phyloP scores from a whole-genome alignment of 306 rosid species.

The Oxytropis ochrocephala region DNA sequence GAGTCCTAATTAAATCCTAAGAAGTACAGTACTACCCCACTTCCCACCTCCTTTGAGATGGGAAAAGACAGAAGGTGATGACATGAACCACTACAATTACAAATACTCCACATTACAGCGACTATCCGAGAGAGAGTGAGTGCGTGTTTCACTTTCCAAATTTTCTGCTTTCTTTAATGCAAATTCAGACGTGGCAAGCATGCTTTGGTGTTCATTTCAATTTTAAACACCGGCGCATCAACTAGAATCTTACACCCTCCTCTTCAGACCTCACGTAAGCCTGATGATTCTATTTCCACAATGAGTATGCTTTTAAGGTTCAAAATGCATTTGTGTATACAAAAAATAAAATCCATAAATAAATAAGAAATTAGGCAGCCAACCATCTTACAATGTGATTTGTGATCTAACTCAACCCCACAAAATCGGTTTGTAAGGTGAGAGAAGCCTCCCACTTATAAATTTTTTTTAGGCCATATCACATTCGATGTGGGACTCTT shows the following conservation, averaged over 20 bases:
- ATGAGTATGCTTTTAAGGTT: not conserved
- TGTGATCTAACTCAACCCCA: too few relatives aligned
- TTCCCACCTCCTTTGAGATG: constrained; percentile 47
- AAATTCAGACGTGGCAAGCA: constrained; percentile 51
- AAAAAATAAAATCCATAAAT: not conserved
- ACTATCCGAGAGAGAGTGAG: constrained; percentile 28
- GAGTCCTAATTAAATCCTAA: not conserved
- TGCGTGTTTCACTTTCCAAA: constrained; percentile 30
- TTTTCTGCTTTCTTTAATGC: constrained; percentile 13
- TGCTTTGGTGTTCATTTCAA: constrained; percentile 33
- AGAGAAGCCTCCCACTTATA: too few relatives aligned
- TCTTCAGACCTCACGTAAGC: constrained; percentile 40
- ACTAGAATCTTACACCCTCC: constrained; percentile 34
- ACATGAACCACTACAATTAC: constrained; percentile 33
- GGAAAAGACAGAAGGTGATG: constrained; percentile 54
- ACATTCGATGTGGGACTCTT: too few relatives aligned
- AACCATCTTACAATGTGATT: too few relatives aligned
- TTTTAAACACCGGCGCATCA: constrained; percentile 20
- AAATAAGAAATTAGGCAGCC: not conserved
- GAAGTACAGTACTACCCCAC: too few relatives aligned
- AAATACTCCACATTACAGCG: constrained; percentile 12
- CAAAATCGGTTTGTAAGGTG: too few relatives aligned
- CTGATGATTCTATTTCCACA: constrained; percentile 30
- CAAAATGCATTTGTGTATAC: not conserved
- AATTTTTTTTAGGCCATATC: too few relatives aligned